Percentiles rank a stretch among this genome's conserved stretches.
Evolutionary conservation across 2,329 filamentous ascomycete genomes (phyloP).

Genomic region (Chaetomiaceae sp.): DNA sequence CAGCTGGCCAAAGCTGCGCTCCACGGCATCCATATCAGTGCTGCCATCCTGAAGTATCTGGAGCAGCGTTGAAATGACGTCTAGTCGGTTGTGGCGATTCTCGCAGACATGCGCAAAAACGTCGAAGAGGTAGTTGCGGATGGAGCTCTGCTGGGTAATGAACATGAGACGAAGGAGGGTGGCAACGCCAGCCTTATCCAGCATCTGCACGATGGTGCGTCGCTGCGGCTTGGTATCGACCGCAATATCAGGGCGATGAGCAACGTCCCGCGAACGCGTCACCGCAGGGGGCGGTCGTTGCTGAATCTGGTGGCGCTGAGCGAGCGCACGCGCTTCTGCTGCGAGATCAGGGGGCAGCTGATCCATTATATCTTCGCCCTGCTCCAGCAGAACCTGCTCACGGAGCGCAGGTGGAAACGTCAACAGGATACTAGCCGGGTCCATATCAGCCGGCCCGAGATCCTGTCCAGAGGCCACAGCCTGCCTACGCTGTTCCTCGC

Average conservation of each 20-base stretch:
- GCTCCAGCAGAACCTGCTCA: slow-evolving; percentile 82
- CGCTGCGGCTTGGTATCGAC: slow-evolving; percentile 61
- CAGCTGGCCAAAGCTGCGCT: slow-evolving; percentile 89
- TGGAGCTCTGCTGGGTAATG: slow-evolving; percentile 82
- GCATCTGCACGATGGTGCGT: slow-evolving; percentile 86
- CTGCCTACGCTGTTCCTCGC: slow-evolving; percentile 71
- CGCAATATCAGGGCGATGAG: slow-evolving; percentile 25
- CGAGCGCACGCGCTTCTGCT: slow-evolving; percentile 72
- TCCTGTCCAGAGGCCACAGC: slow-evolving; percentile 50
- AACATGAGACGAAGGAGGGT: slow-evolving; percentile 99
- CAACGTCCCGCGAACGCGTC: slow-evolving; percentile 13
- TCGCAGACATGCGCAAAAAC: slow-evolving; percentile 89
- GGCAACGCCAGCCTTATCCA: slow-evolving; percentile 91
- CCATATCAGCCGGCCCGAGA: slow-evolving; percentile 62
- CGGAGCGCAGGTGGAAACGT: slow-evolving; percentile 81
- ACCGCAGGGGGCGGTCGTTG: slow-evolving; percentile 23
- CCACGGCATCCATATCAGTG: slow-evolving; percentile 84
- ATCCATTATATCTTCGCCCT: slow-evolving; percentile 80
- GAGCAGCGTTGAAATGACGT: slow-evolving; percentile 86
- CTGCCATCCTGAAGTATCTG: slow-evolving; percentile 95
- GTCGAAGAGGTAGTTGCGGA: slow-evolving; percentile 75
- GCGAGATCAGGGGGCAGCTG: slow-evolving; percentile 80
- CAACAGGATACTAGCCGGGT: slow-evolving; percentile 84
- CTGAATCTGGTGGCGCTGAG: slow-evolving; percentile 32
- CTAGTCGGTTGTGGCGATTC: slow-evolving; percentile 90